Base-by-base conservation (phyloP, 768 basidiomycete genomes). In the Krasilnikovozyma curviuscula region DNA sequence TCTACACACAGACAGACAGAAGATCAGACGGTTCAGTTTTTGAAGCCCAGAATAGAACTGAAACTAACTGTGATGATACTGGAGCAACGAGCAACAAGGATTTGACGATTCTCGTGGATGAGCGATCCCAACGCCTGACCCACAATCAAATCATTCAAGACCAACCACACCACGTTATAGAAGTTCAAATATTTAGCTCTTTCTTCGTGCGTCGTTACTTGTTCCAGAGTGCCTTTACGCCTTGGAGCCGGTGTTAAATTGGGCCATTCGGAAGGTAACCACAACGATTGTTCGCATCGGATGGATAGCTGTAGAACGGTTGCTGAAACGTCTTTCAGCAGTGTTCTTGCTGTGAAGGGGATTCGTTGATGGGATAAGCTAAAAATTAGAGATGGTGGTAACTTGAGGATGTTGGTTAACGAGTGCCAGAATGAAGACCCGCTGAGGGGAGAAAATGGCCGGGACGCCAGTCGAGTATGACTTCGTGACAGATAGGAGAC, bases 91-190 rank as follows among this genome's bases (percentile, higher is more conserved):
- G 9, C 12, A 27, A 12, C 71, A 1, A 86, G 61, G 2, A 66
- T 47, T 1, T 61, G 48, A n/a, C 68, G 62, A 56, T 85, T 80
- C 44, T 83, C 79, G 44, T 69, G 71, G 1, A 93, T 58, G 57
- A 86, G 76, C 1, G 75, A 64, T 1, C 81, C 77, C 27, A 82
- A 66, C 0, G 79, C 78, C 34, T 74, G 63, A 1, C 91, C 91
- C 25, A 93, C 70, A 24, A 85, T 85, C 24, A 88, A 62, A 59
- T 97, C 91, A 63, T 95, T 95, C 56, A 85, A 61, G 25, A 88
- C 73, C 2, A 91, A 68, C 91, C 91, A 97, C 2, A 91, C 70
- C 27, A 74, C 77, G 58, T 89, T 93, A 68, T 83, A 89, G 61
- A 91, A 88, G 44, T 83, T 88, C 31, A 45, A 43, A 41, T 48